Evolutionary conservation across 805 yeast genomes (phyloP), one percentile per base, ranked within the genome.

Genomic region (Zygoascus ofunaensis): DNA sequence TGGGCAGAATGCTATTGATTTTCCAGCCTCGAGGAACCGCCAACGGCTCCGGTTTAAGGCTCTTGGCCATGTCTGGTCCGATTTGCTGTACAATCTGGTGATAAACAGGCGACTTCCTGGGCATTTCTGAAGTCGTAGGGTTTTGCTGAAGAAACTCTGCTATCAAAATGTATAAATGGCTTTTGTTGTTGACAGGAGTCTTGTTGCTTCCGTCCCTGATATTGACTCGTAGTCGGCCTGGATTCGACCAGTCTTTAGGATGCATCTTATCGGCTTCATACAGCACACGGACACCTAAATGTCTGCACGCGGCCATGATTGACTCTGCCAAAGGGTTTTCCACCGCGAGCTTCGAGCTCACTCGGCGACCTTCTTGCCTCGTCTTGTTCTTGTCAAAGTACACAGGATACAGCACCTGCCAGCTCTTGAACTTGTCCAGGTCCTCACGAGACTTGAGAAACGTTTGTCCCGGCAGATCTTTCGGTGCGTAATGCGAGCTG

Each of bases 241-340:
- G 94, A 59, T 90, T 90, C 52, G 97, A 94, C 74, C 82, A 92
- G 64, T 90, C 97, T 62, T 89, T 95, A 10, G 97, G 97, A 64
- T 90, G 98, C 1, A 82, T 64, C 66, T 87, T 92, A 48, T 82
- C 86, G 49, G 90, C 74, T 71, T 42, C 72, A 35, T 61, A 53
- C 19, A 64, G 62, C 4, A 58, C 49, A 30, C 58, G 59, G 38
- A 57, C 42, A 26, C 70, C 66, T 21, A 65, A 44, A 14, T 55
- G 36, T 72, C 72, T 17, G 41, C 63, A 57, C 5, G 95, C 97
- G 54, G 87, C 94, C 8, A 81, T 73, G 18, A 90, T 72, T 4
- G 83, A 77, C 56, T 80, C 79, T 1, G 95, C 97, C 51, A 90
- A 67, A 4, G 98, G 98, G 62, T 87, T 87, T 44, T 71, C 79